Conservation (phyloP, 2,329 filamentous ascomycete species). For the Trichophyton equinum region DNA sequence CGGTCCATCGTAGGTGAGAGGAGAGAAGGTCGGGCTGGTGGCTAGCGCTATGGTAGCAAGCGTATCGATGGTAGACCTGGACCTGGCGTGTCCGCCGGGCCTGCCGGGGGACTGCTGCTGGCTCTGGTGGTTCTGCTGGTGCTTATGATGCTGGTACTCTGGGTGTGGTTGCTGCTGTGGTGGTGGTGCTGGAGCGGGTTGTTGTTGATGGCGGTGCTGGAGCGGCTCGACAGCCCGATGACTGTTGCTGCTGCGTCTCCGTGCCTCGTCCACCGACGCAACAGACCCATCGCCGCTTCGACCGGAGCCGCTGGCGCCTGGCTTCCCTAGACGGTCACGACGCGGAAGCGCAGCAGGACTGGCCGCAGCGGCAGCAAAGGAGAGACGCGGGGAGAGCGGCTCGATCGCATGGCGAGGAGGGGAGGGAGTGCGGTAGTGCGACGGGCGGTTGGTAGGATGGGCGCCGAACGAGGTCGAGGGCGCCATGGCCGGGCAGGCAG, state of each 20-base stretch:
- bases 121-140: constrained; percentile 4
- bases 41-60: constrained; percentile 40
- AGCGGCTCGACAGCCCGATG: not conserved
- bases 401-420: constrained; percentile 36
- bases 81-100: constrained; percentile 30
- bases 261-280: not conserved
- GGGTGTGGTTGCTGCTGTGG: not conserved
- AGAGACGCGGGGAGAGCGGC: constrained; percentile 31
- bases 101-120: constrained; percentile 9
- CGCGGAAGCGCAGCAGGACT: not conserved
- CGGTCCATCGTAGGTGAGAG: constrained; percentile 22
- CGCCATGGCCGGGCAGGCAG: constrained; percentile 20
- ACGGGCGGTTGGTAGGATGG: constrained; percentile 21
- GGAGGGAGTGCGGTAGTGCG: constrained; percentile 35
- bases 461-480: constrained; percentile 27
- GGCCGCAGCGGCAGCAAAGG: not conserved
- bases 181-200: constrained; percentile 11
- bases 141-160: constrained; percentile 1
- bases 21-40: constrained; percentile 34
- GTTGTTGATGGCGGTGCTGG: constrained; percentile 9
- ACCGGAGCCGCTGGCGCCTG: not conserved
- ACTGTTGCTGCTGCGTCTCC: not conserved
- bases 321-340: not conserved
- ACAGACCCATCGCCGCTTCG: not conserved
- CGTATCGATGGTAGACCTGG: constrained; percentile 37